Evolutionary conservation across 257 asterid genomes (phyloP), one percentile per base, ranked within the genome.

Genomic region (Datura wrightii): DNA sequence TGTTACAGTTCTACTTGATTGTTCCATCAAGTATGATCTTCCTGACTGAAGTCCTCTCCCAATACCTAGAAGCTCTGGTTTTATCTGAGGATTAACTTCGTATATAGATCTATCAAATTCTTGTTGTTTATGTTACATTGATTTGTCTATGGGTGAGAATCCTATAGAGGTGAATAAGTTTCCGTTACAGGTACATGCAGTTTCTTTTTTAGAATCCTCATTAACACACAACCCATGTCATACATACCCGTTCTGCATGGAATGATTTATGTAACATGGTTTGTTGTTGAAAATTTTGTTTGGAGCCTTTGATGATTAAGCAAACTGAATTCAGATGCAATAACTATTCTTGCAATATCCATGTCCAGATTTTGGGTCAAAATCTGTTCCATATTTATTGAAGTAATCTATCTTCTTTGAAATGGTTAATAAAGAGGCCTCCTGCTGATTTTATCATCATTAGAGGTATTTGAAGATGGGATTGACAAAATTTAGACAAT

Each of bases 61-160:
- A 14, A 3, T 31, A 78, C 63, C 8, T 24, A 46, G 15, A 52
- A 15, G 10, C 34, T 50, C 63, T 8, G 0, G 48, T 52, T 78
- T 3, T 78, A 52, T 78, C 31, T 34, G 8, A 78, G 48, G 63
- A 52, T 37, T 1, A 8, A 74, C 80, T 19, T 74, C 42, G 4
- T 34, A 18, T 8, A 34, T 52, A 8, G 63, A 31, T 78, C 13
- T 78, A 31, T 6, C 82, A 31, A 78, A 78, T 52, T 60, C 6
- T 7, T 78, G 31, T 78, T 78, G 62, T 78, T 53, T 24, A 50
- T 76, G 62, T 52, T 36, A 48, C 81, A 74, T 72, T 74, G 81
- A 74, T 74, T 48, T 48, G 58, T n/a, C 80, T 71, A 44, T n/a
- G 80, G 56, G 37, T 71, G 5, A 10, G 80, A 72, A 19, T 46